These are phyloP conservation scores for Artemisia argyi DNA, from an alignment of 129 eudicot genomes.

Conservation along the genomic window DNA sequence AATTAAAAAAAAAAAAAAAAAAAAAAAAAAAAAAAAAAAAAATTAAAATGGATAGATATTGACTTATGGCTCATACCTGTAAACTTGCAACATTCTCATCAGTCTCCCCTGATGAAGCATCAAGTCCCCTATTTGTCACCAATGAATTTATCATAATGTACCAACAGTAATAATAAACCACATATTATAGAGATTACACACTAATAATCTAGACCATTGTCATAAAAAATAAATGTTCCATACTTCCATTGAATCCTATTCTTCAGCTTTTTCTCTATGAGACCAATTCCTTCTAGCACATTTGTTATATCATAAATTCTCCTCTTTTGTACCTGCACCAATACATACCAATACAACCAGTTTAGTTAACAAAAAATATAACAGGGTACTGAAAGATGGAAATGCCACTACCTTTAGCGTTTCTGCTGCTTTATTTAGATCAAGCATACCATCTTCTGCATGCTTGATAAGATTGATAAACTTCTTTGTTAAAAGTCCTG, in stretches of 20 bases:
- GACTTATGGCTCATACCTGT: conserved; percentile 50
- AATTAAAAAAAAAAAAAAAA: too few relatives aligned
- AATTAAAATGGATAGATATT: too few relatives aligned
- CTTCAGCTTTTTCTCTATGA: conserved; percentile 95
- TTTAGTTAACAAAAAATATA: conserved; percentile 9
- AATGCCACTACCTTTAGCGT: conserved; percentile 72
- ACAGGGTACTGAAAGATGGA: conserved; percentile 12
- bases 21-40: too few relatives aligned
- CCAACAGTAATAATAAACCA: conserved; percentile 5
- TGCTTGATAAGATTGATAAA: conserved; percentile 89
- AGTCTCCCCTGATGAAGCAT: conserved; percentile 73
- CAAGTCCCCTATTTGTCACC: conserved; percentile 73
- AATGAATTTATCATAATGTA: conserved; percentile 35
- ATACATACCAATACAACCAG: background rate
- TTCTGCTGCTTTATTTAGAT: conserved; percentile 96
- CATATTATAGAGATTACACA: background rate
- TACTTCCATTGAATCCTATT: conserved; percentile 99
- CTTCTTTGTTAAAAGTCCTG: conserved; percentile 95
- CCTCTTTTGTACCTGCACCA: conserved; percentile 91
- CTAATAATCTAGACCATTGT: conserved; percentile 11
- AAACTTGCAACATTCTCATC: conserved; percentile 72
- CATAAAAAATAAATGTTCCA: conserved; percentile 25
- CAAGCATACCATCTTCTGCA: conserved; percentile 98
- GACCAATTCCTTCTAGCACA: conserved; percentile 98
- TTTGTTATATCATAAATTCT: conserved; percentile 97